Evolutionary conservation across 1,139 yeast genomes (phyloP).

Genomic region (Geotrichum histeridarum): DNA sequence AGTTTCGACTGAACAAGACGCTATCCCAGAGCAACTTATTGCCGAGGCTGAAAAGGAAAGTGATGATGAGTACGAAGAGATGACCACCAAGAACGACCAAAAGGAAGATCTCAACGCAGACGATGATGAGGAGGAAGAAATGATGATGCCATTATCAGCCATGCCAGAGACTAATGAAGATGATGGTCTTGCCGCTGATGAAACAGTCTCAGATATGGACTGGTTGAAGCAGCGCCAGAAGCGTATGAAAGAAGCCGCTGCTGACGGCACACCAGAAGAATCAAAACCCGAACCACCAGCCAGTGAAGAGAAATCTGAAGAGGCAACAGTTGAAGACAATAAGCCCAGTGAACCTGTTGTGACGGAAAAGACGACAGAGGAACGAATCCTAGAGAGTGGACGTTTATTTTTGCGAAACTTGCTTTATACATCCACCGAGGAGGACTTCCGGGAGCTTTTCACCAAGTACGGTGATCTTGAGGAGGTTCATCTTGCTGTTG

Average conservation of each 20-base stretch:
- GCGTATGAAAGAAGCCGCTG: constrained; percentile 57
- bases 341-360: constrained; percentile 21
- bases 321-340: constrained; percentile 17
- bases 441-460: constrained; percentile 63
- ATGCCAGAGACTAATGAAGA: constrained; percentile 23
- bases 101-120: constrained; percentile 25
- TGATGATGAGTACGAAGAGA: constrained; percentile 32
- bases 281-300: constrained; percentile 21
- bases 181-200: constrained; percentile 45
- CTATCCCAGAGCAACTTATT: constrained; percentile 10
- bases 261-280: constrained; percentile 23
- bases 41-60: constrained; percentile 25
- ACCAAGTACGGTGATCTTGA: constrained; percentile 41
- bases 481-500: constrained; percentile 81
- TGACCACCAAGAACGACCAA: constrained; percentile 22
- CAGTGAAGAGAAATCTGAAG: constrained; percentile 16
- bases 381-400: constrained; percentile 64
- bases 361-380: constrained; percentile 41
- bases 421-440: constrained; percentile 71
- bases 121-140: constrained; percentile 28
- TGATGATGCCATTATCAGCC: constrained; percentile 21
- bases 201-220: constrained; percentile 68
- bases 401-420: constrained; percentile 86
- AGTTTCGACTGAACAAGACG: constrained; percentile 19
- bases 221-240: constrained; percentile 80